Conservation (phyloP, 805 yeast genomes). For the Metschnikowia arizonensis region DNA sequence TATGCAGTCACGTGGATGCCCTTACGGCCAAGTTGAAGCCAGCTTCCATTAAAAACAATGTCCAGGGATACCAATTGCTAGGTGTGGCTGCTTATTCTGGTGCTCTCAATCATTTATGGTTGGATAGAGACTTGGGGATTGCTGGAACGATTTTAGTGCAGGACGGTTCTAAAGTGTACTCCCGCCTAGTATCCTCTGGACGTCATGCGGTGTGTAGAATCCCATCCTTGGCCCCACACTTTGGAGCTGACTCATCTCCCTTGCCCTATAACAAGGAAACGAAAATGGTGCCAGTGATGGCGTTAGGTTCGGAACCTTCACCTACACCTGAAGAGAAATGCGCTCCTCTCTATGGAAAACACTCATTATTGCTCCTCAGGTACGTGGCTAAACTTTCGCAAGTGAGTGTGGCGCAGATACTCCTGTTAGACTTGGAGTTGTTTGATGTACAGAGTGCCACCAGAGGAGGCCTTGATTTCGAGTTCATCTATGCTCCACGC, state of each 20-base stretch:
- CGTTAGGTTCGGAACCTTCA: conserved; percentile 15
- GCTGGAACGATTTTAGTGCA: conserved; percentile 35
- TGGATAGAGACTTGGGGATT: conserved; percentile 41
- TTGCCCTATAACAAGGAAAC: conserved; percentile 34
- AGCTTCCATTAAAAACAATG: conserved; percentile 17
- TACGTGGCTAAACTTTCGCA: conserved; percentile 27
- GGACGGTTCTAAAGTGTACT: conserved; percentile 16
- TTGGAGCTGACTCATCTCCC: conserved; percentile 25
- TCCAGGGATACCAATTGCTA: conserved; percentile 33
- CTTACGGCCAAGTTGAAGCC: conserved; percentile 36
- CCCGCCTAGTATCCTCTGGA: conserved; percentile 30
- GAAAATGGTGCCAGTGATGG: conserved; percentile 38
- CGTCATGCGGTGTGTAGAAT: conserved; percentile 37
- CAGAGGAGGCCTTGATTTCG: conserved; percentile 35
- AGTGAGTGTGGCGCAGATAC: conserved; percentile 21
- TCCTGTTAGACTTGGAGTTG: conserved; percentile 35
- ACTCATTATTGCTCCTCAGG: conserved; percentile 31
- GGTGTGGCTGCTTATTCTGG: conserved; percentile 43
- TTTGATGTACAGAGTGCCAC: conserved; percentile 34
- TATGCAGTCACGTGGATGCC: conserved; percentile 38
- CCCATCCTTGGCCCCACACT: conserved; percentile 40
- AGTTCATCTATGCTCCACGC: conserved; percentile 38
- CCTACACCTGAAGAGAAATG: conserved; percentile 28
- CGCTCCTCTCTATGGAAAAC: conserved; percentile 28
- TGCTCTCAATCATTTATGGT: conserved; percentile 31